Base-by-base conservation (phyloP, 1,139 yeast species). In the Blastobotrys proliferans region DNA sequence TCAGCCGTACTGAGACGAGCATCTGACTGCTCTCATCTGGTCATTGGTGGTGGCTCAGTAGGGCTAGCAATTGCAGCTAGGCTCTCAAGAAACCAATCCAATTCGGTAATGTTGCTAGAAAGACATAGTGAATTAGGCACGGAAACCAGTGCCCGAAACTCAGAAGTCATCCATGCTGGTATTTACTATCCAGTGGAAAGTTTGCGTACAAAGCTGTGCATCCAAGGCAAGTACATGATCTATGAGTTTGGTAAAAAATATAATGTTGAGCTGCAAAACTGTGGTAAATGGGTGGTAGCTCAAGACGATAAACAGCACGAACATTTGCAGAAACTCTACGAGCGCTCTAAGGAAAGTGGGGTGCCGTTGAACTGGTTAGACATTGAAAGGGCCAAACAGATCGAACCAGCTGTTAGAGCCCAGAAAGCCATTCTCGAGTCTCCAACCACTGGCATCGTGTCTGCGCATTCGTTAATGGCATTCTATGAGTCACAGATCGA, bases 121-220 rank as follows among this genome's bases (percentile, higher is more conserved):
- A 78, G 83, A 54, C 78, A 87, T 57, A 61, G 64, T 1, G 69
- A 68, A 21, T 60, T 80, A 40, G 96, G 95, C 1, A 73, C 76
- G 52, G 96, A 88, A 57, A 87, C 95, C 0, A 81, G 94, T 2
- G 76, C 94, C 10, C 69, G 96, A 41, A 88, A 88, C 67, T 84
- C 95, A 2, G 97, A 88, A 56, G 97, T 88, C 24, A 82, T 88
- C 27, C 97, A 88, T 63, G 95, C 95, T 0, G 97, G 96, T 0
- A 57, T 88, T 6, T 88, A 88, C 60, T 83, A 84, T 56, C 94
- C 95, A 0, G 66, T 68, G 10, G 76, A 76, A 45, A 73, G 83
- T 3, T 66, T 88, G 45, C 82, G 86, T 57, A 77, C 86, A 0
- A 66, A 70, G 52, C 64, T 88, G 33, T 88, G 96, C 54, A 70